These are phyloP conservation scores for Colletotrichum cereale DNA, from an alignment of 2,329 filamentous ascomycete genomes.

Conservation along the genomic window DNA sequence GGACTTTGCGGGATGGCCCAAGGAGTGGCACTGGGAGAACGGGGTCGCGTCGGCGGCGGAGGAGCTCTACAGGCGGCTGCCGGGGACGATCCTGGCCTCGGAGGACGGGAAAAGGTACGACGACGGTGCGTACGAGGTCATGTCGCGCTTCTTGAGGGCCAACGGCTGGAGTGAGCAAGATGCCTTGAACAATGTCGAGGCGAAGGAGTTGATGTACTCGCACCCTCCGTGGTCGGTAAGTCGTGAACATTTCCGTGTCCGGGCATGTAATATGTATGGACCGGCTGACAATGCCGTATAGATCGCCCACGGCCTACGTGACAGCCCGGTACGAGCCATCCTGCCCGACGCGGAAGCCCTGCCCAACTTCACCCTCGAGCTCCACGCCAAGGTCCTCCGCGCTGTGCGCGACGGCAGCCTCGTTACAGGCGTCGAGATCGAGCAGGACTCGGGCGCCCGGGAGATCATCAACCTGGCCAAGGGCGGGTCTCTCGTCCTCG, in stretches of 20 bases:
- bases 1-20: conserved; percentile 39
- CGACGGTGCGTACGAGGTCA: conserved; percentile 36
- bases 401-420: conserved; percentile 46
- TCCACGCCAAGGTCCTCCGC: conserved; percentile 42
- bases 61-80: conserved; percentile 40
- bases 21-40: conserved; percentile 42
- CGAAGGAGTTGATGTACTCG: conserved; percentile 40
- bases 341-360: conserved; percentile 50
- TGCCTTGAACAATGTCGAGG: conserved; percentile 37
- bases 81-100: conserved; percentile 39
- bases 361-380: conserved; percentile 53
- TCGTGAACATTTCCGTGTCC: neutral
- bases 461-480: conserved; percentile 41
- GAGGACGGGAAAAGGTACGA: conserved; percentile 42
- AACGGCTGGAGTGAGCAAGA: conserved; percentile 40
- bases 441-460: conserved; percentile 29
- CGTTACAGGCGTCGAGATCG: conserved; percentile 50
- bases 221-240: conserved; percentile 41
- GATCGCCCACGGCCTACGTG: conserved; percentile 41
- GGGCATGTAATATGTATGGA: no score
- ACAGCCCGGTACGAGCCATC: conserved; percentile 50
- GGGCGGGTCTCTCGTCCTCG: conserved; percentile 49
- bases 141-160: conserved; percentile 39
- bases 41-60: conserved; percentile 39
- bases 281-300: neutral